Conservation (phyloP, 768 basidiomycete species). For the Hemileccinum impolitum region DNA sequence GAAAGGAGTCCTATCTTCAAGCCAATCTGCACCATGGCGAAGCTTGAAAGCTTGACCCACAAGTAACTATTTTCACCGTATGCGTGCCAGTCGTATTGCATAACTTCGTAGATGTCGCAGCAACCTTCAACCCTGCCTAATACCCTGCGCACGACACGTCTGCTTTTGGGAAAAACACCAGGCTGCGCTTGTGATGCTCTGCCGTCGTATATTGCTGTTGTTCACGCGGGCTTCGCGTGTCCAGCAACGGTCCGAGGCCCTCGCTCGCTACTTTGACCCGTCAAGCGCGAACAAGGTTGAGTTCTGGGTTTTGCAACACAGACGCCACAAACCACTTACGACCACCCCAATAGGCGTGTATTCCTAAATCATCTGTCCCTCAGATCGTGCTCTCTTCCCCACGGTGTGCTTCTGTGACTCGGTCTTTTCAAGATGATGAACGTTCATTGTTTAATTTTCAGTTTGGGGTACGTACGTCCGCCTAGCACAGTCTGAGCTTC, state of each 20-base stretch:
- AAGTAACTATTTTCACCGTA: background rate
- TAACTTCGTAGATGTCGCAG: background rate
- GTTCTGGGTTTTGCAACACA: background rate
- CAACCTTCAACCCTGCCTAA: background rate
- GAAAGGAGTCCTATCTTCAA: background rate
- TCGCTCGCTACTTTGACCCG: background rate
- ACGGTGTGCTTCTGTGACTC: constrained; percentile 14
- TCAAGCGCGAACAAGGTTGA: constrained; percentile 13
- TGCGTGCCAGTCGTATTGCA: background rate
- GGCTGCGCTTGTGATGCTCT: background rate
- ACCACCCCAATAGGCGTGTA: background rate
- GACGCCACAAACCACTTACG: constrained; percentile 5
- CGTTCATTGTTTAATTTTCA: constrained; percentile 14
- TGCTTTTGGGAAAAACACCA: background rate
- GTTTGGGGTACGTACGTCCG: background rate
- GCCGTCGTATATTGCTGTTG: background rate
- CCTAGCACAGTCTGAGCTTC: background rate
- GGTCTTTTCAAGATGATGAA: constrained; percentile 1
- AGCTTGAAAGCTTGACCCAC: background rate
- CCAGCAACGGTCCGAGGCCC: background rate
- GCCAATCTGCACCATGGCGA: background rate
- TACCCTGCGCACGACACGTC: background rate
- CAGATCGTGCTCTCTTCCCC: constrained; percentile 4
- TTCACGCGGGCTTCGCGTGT: constrained; percentile 3
- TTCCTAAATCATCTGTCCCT: background rate